Evolutionary conservation across 2,329 filamentous ascomycete species (phyloP).

Genomic region (Colletotrichum costaricense): DNA sequence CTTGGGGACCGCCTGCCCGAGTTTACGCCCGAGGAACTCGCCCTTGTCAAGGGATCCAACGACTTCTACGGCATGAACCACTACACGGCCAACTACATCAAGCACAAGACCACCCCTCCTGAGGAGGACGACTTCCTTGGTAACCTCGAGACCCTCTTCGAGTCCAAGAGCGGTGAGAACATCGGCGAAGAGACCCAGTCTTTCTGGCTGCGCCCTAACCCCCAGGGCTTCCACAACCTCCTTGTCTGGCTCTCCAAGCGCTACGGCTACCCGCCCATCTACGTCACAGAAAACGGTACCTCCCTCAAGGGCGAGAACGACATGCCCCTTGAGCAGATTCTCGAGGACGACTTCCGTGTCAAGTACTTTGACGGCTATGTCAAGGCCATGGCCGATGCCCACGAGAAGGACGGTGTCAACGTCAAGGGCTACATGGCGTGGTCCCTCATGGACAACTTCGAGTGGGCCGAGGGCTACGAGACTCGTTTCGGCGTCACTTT

Average conservation of each 20-base stretch:
- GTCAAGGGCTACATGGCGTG: constrained; percentile 86
- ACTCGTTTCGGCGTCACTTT: constrained; percentile 87
- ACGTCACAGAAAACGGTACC: constrained; percentile 90
- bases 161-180: constrained; percentile 77
- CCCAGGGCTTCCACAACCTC: constrained; percentile 81
- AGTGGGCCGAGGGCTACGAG: constrained; percentile 92
- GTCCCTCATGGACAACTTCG: constrained; percentile 91
- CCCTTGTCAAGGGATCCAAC: constrained; percentile 85
- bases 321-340: constrained; percentile 74
- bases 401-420: constrained; percentile 78
- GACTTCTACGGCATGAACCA: constrained; percentile 97
- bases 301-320: constrained; percentile 87
- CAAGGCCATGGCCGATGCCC: constrained; percentile 79
- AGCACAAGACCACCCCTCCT: constrained; percentile 72
- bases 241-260: constrained; percentile 82
- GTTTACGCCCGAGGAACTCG: constrained; percentile 78
- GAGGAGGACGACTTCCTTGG: constrained; percentile 77
- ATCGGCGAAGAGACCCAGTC: constrained; percentile 88
- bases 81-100: constrained; percentile 90
- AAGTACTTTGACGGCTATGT: constrained; percentile 85
- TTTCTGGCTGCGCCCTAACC: constrained; percentile 82
- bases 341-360: constrained; percentile 85
- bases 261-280: constrained; percentile 82
- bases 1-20: constrained; percentile 81
- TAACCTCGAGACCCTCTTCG: constrained; percentile 78